phyloP scores from a whole-genome alignment of 2,329 filamentous ascomycete species.

The Chalaropsis ovoidea region DNA sequence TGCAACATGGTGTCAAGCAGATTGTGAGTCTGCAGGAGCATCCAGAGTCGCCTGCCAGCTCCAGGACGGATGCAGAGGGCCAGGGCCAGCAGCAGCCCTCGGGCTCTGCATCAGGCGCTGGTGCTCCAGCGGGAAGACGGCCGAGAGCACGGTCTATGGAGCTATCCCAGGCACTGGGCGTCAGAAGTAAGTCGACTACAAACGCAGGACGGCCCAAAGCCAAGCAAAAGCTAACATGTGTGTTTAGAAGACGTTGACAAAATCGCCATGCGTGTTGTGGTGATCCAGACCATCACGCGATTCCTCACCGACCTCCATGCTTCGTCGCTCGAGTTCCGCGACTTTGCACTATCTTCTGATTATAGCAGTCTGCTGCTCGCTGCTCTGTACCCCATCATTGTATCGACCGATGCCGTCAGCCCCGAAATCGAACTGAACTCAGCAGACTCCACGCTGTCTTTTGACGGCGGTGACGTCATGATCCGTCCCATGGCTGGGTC shows the following conservation, averaged over 20 bases:
- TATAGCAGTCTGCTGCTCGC: constrained; percentile 72
- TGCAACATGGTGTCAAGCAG: constrained; percentile 72
- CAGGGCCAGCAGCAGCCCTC: neutral
- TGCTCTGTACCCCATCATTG: constrained; percentile 76
- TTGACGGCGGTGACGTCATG: constrained; percentile 76
- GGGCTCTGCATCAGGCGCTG: neutral
- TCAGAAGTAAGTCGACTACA: constrained; percentile 38
- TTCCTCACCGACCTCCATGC: constrained; percentile 70
- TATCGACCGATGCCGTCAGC: constrained; percentile 72
- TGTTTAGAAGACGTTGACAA: constrained; percentile 24
- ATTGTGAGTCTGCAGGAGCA: constrained; percentile 53
- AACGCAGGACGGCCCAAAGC: neutral
- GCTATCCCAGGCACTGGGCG: constrained; percentile 49
- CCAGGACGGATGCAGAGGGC: neutral
- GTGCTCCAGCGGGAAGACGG: constrained; percentile 28
- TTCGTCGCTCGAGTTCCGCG: constrained; percentile 67
- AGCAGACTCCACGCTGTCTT: constrained; percentile 66
- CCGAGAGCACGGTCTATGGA: constrained; percentile 55
- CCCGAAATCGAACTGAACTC: constrained; percentile 82
- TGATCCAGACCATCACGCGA: constrained; percentile 65
- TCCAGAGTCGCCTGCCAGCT: constrained; percentile 42
- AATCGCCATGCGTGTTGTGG: constrained; percentile 42
- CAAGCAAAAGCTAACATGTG: constrained; percentile 25
- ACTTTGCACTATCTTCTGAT: constrained; percentile 69
- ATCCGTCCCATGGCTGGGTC: constrained; percentile 61